Evolutionary conservation across 1,139 yeast species (phyloP).

Genomic region (Zygosaccharomyces sapae): DNA sequence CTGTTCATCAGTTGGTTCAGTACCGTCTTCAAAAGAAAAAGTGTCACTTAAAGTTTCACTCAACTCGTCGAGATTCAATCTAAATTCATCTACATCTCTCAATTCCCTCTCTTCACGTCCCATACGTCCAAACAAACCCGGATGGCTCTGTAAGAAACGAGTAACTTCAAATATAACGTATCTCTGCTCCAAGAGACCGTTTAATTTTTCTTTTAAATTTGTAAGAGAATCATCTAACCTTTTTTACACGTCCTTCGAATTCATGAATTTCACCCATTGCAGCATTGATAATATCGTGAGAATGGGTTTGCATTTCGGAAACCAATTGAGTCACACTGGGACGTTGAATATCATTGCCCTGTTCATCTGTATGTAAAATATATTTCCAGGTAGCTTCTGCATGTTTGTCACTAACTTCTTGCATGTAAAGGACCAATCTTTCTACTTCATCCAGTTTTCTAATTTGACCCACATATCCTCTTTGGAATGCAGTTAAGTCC

Average conservation of each 20-base stretch:
- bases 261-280: conserved; percentile 40
- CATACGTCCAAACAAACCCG: conserved; percentile 30
- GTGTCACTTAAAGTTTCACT: conserved; percentile 29
- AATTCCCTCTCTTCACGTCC: conserved; percentile 20
- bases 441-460: conserved; percentile 65
- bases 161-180: conserved; percentile 47
- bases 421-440: conserved; percentile 55
- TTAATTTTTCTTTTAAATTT: conserved; percentile 38
- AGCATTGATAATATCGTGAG: conserved; percentile 44
- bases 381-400: conserved; percentile 37
- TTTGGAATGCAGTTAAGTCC: conserved; percentile 65
- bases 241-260: conserved; percentile 44
- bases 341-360: conserved; percentile 19
- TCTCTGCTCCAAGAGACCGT: conserved; percentile 45
- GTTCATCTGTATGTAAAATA: conserved; percentile 36
- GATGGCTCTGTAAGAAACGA: conserved; percentile 39
- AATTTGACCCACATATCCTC: conserved; percentile 66
- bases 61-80: conserved; percentile 21
- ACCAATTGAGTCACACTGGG: conserved; percentile 21
- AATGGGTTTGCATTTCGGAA: conserved; percentile 24
- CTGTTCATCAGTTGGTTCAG: conserved; percentile 12
- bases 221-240: conserved; percentile 44
- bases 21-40: conserved; percentile 26
- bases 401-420: conserved; percentile 42
- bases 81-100: conserved; percentile 27